phyloP scores from a whole-genome alignment of 768 basidiomycete species.

The Cytidiella melzeri region DNA sequence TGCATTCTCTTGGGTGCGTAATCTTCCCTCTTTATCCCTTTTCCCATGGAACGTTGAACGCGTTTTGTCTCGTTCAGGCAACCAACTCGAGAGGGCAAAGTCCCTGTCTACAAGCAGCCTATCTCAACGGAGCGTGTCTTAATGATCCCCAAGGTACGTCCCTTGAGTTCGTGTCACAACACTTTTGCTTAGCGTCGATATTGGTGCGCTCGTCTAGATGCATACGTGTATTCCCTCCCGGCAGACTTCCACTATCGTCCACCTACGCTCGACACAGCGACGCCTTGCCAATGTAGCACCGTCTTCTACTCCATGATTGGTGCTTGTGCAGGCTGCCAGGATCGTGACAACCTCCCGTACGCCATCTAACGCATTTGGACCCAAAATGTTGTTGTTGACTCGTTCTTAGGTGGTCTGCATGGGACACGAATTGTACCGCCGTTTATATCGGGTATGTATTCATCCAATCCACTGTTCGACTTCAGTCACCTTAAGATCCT shows the following conservation, averaged over 20 bases:
- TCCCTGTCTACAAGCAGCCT: slow-evolving; percentile 13
- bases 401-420: slow-evolving; percentile 43
- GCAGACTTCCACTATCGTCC: slow-evolving; percentile 34
- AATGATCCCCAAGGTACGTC: slow-evolving; percentile 6
- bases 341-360: slow-evolving; percentile 32
- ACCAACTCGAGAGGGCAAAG: slow-evolving; percentile 10
- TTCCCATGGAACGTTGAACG: background rate
- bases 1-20: slow-evolving; percentile 7
- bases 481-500: background rate
- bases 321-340: slow-evolving; percentile 56
- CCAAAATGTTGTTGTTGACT: slow-evolving; percentile 6
- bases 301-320: slow-evolving; percentile 50
- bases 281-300: slow-evolving; percentile 48
- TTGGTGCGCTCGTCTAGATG: background rate
- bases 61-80: background rate
- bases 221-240: slow-evolving; percentile 10
- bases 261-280: slow-evolving; percentile 28
- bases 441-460: slow-evolving; percentile 25
- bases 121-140: slow-evolving; percentile 15
- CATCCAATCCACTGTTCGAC: background rate
- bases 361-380: no score
- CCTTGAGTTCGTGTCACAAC: background rate
- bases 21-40: background rate
- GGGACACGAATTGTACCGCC: slow-evolving; percentile 42
- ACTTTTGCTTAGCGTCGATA: background rate